Base-by-base conservation (phyloP, 805 yeast species). In the Jamesozyma piceae region DNA sequence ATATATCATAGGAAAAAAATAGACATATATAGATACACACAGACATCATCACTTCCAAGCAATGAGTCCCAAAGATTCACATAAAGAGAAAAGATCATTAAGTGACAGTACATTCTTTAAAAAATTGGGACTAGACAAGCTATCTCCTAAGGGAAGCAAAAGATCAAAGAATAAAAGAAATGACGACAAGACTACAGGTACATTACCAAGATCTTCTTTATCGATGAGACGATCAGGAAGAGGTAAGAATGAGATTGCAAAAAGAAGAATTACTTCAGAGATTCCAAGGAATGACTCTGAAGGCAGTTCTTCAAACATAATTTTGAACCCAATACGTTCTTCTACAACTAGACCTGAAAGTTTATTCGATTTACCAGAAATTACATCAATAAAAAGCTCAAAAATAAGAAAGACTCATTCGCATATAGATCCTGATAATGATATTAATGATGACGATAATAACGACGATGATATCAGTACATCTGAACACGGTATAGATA, bases 321-420 rank as follows among this genome's bases (percentile, higher is more conserved):
- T 15, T 13, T 26, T 26, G 8, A 11, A 26, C 8, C 17, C 6
- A 14, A 14, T n/a, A 29, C 13, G 10, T 15, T 17, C 5, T 6
- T 17, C 42, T 2, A 11, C 37, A 13, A 5, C 5, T 15, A 27
- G 37, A 15, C 26, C 20, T 10, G 26, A 21, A 41, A 35, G 36
- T 22, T 44, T 45, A 9, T 43, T 51, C 6, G 56, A 54, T 9
- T 31, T 55, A 22, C 59, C 62, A 5, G 62, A 57, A 20, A 54
- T 54, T 20, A 52, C 46, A 3, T 55, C 60, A 2, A 43, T 57
- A 6, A 52, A 48, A 37, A 51, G 53, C 32, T 41, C 43, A 4
- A 40, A 43, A 37, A 47, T 49, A 26, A 42, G 43, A 20, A 45
- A 31, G 21, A 44, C 43, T 26, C 45, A 35, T 34, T 21, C 24